phyloP scores from a whole-genome alignment of 2,329 filamentous ascomycete species.

The Penicillium vulpinum region DNA sequence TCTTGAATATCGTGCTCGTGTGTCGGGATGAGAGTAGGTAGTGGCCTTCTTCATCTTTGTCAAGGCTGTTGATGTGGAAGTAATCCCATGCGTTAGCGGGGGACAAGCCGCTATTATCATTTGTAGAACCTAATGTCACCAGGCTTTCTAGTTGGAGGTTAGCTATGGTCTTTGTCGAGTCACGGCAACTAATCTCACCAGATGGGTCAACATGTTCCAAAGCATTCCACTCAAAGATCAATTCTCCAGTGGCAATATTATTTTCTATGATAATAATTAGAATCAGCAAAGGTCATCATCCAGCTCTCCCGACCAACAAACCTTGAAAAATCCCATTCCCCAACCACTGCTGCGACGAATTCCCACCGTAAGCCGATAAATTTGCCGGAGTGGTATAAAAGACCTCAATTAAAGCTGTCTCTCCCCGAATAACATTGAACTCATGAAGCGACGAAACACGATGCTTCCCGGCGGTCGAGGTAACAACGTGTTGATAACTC shows the following conservation, averaged over 20 bases:
- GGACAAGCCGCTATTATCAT: conserved; percentile 18
- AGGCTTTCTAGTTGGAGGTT: background rate
- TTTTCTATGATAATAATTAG: background rate
- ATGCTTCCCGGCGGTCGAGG: conserved; percentile 48
- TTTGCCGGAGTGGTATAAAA: conserved; percentile 50
- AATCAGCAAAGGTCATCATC: background rate
- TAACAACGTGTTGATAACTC: conserved; percentile 53
- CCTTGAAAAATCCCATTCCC: conserved; percentile 54
- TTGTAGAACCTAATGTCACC: background rate
- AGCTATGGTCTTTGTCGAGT: background rate
- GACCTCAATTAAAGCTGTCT: conserved; percentile 52
- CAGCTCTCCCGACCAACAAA: conserved; percentile 17
- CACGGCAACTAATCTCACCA: background rate
- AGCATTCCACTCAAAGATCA: conserved; percentile 8
- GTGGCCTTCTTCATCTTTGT: conserved; percentile 23
- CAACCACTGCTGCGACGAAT: conserved; percentile 52
- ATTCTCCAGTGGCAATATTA: conserved; percentile 3
- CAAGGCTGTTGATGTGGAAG: conserved; percentile 29
- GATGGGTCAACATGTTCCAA: conserved; percentile 5
- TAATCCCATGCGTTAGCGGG: conserved; percentile 30
- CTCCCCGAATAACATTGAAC: conserved; percentile 52
- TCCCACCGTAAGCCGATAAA: conserved; percentile 46
- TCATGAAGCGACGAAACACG: conserved; percentile 52
- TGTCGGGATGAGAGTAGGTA: conserved; percentile 32
- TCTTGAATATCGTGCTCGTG: conserved; percentile 29